Percentiles rank a stretch among this genome's conserved stretches.
Evolutionary conservation across 2,329 filamentous ascomycete genomes (phyloP).

Genomic region (Alternaria viburni): DNA sequence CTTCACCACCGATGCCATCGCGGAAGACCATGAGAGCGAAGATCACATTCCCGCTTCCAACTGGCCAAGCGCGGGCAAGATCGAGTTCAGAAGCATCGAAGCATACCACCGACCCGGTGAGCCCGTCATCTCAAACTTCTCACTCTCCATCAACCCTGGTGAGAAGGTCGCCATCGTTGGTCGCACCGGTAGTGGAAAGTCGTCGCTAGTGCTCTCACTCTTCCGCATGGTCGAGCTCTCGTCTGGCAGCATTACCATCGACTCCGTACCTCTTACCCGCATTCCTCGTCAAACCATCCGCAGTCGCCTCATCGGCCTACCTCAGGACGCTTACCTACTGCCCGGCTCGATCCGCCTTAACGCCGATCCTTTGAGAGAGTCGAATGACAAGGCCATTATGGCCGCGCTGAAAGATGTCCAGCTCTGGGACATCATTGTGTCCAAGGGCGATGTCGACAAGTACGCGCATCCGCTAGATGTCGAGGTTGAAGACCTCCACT

Average conservation of each 20-base stretch:
- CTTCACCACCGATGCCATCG: constrained; percentile 55
- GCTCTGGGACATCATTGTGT: constrained; percentile 51
- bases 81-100: constrained; percentile 54
- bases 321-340: constrained; percentile 61
- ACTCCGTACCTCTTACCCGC: constrained; percentile 55
- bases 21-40: constrained; percentile 62
- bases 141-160: constrained; percentile 55
- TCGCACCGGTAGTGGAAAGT: constrained; percentile 62
- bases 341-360: constrained; percentile 58
- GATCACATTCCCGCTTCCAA: constrained; percentile 45
- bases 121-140: constrained; percentile 55
- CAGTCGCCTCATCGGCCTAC: constrained; percentile 54
- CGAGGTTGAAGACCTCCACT: constrained; percentile 39
- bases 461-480: constrained; percentile 43
- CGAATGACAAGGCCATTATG: constrained; percentile 50
- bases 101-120: constrained; percentile 51
- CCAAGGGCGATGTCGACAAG: constrained; percentile 37
- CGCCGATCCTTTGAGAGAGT: constrained; percentile 52
- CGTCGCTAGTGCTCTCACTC: constrained; percentile 56
- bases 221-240: constrained; percentile 57
- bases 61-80: constrained; percentile 53
- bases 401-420: constrained; percentile 56
- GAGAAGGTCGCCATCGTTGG: constrained; percentile 61
- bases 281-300: constrained; percentile 56
- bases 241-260: constrained; percentile 54